Evolutionary conservation across 23 red algal genomes (phyloP).

Genomic region (Rhodosorus marinus): DNA sequence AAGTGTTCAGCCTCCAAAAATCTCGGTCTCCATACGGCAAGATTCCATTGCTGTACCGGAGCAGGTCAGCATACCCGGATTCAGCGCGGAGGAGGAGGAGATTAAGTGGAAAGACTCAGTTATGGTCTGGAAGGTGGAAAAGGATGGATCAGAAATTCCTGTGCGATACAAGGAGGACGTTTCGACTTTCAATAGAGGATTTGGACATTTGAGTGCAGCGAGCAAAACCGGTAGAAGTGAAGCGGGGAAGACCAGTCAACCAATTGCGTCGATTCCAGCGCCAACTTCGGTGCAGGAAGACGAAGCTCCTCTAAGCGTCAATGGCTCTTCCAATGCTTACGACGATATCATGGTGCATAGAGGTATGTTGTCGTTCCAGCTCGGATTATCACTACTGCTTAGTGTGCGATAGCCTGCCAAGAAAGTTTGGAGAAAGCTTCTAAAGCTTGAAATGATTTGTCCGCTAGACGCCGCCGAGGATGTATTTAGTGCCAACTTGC

Average conservation of each 20-base stretch:
- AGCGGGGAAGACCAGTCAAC: background rate
- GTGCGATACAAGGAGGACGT: slow-evolving; percentile 8
- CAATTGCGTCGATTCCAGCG: background rate
- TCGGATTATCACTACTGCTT: too few species aligned
- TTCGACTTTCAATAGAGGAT: background rate
- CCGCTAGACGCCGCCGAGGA: too few species aligned
- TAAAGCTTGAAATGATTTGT: too few species aligned
- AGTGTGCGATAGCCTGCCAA: too few species aligned
- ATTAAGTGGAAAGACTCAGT: too few species aligned
- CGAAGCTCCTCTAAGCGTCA: too few species aligned
- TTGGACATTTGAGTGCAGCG: background rate
- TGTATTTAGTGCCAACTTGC: too few species aligned
- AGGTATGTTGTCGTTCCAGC: background rate
- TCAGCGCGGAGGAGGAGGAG: too few species aligned
- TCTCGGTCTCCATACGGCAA: background rate
- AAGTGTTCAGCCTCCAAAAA: background rate
- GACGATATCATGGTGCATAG: slow-evolving; percentile 4
- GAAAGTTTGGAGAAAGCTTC: too few species aligned
- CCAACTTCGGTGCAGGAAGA: background rate
- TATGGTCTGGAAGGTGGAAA: slow-evolving; percentile 2
- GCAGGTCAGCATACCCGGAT: too few species aligned
- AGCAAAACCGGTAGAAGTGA: background rate
- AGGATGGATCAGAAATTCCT: slow-evolving; percentile 1
- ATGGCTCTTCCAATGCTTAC: slow-evolving; percentile 4
- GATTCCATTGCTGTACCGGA: too few species aligned